Conservation (phyloP, 192 early-diverging fungal species). For the Jimgerdemannia lactiflua region DNA sequence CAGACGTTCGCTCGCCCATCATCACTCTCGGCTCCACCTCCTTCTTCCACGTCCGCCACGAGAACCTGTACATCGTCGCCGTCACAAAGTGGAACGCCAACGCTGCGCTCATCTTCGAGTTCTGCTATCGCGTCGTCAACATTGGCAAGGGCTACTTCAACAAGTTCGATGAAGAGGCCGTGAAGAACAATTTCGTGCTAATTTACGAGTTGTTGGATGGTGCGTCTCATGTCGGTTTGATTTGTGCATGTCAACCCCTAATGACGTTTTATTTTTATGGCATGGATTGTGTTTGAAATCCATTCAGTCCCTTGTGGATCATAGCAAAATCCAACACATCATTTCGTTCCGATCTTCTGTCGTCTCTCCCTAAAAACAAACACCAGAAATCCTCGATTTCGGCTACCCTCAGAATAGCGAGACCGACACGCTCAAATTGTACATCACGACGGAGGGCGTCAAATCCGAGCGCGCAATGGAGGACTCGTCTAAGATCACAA, state of each 20-base stretch:
- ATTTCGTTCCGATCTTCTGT: background rate
- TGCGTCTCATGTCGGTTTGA: slow-evolving; percentile 15
- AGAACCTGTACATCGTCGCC: slow-evolving; percentile 92
- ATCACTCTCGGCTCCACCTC: slow-evolving; percentile 86
- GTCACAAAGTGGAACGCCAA: slow-evolving; percentile 77
- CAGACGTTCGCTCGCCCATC: slow-evolving; percentile 84
- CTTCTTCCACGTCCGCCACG: slow-evolving; percentile 96
- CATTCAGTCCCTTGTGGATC: too few relatives aligned
- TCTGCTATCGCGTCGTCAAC: slow-evolving; percentile 70
- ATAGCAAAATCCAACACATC: too few relatives aligned
- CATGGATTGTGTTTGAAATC: too few relatives aligned
- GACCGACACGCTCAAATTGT: slow-evolving; percentile 79
- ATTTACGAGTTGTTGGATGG: slow-evolving; percentile 85
- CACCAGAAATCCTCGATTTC: slow-evolving; percentile 76
- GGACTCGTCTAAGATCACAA: slow-evolving; percentile 78
- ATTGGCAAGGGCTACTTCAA: slow-evolving; percentile 78
- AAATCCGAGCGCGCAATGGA: slow-evolving; percentile 67
- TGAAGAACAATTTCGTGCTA: slow-evolving; percentile 86
- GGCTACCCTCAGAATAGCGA: slow-evolving; percentile 88
- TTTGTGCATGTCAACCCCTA: background rate
- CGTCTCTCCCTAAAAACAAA: background rate
- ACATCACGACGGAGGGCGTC: slow-evolving; percentile 84
- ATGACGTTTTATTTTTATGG: slow-evolving; percentile 3
- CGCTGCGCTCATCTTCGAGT: slow-evolving; percentile 80
- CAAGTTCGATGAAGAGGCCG: slow-evolving; percentile 77